Base-by-base conservation (phyloP, 1,139 yeast genomes). In the Nadsonia commutata region DNA sequence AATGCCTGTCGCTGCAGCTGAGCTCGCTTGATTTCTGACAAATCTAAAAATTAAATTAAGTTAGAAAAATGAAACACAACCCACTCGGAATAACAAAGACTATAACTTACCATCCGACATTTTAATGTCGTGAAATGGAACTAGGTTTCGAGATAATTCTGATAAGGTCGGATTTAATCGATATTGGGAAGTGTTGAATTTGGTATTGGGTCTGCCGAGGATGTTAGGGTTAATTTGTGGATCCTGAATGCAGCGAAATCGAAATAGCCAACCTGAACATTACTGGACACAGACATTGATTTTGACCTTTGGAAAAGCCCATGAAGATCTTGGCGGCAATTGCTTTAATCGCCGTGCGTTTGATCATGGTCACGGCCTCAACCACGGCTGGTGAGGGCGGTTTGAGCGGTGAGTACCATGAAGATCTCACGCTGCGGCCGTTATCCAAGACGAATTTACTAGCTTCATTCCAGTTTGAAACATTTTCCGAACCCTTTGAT, bases 371-470 rank as follows among this genome's bases (percentile, higher is more conserved):
- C n/a, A n/a, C n/a, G n/a, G n/a, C n/a, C n/a, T n/a, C n/a, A n/a
- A n/a, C n/a, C n/a, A n/a, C n/a, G n/a, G n/a, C n/a, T n/a, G n/a
- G n/a, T n/a, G n/a, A n/a, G n/a, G n/a, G n/a, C n/a, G n/a, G n/a
- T n/a, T n/a, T n/a, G n/a, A 22, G 9, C 27, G 27, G 9, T 11
- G 33, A 27, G 16, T 83, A 76, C 54, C 61, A 67, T 18, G 96
- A 86, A 60, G 56, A 65, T 20, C 66, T 86, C 40, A 60, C 65
- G 20, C 56, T 86, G 39, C 73, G 67, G 46, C 94, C 95, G 1
- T 67, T 86, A 45, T 80, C 90, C 6, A 68, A 78, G 43, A 82
- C 82, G 56, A 74, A 74, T 50, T 56, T 85, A 23, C 64, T 83
- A 48, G 68, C 88, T 0, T 73, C 84, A 18, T 83, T 83, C 57